Evolutionary conservation across 805 yeast genomes (phyloP), one percentile per base, ranked within the genome.

Genomic region (Metschnikowia lachancei): DNA sequence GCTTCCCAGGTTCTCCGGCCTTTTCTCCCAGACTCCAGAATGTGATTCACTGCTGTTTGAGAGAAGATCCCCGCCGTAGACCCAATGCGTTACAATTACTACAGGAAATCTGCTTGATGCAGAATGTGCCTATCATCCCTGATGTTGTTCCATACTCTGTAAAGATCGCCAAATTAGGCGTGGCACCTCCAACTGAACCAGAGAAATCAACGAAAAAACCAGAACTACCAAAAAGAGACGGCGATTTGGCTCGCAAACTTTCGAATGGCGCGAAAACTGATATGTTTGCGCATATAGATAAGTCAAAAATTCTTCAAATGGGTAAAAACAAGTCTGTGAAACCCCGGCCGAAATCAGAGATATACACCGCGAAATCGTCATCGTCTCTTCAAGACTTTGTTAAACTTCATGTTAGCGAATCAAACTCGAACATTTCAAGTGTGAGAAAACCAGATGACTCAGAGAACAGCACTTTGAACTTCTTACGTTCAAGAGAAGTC

Each of bases 71-170:
- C 3, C 70, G 78, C 37, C 72, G 80, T 46, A 75, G 95, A 58
- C 95, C 95, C 8, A 84, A 82, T 49, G 83, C 83, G 2, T 81
- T 78, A 47, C 92, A 86, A 60, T 69, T 85, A 19, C 63, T 87
- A 26, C 87, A 81, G 41, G 91, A 85, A 61, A 70, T 85, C 5
- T 80, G 85, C 50, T 70, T 71, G 41, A 78, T 86, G 78, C 76
- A 80, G 61, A 77, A 78, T 17, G 47, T 53, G 13, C 59, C 69
- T 11, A 74, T 74, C 28, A 50, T 67, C 33, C 72, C 78, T 1
- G 61, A 62, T 47, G 69, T 77, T 64, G 60, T 70, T 34, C 77
- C 77, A 2, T 61, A 64, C 45, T 64, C 72, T 14, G 70, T 70
- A 14, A 53, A 57, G 32, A 43, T 46, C 17, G 41, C 49, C 41